A percentile compares a stretch with the other conserved stretches of the same genome.
These are phyloP conservation scores for Scenedesmus sp. DNA, from an alignment of 163 green algal genomes.

Conservation along the genomic window DNA sequence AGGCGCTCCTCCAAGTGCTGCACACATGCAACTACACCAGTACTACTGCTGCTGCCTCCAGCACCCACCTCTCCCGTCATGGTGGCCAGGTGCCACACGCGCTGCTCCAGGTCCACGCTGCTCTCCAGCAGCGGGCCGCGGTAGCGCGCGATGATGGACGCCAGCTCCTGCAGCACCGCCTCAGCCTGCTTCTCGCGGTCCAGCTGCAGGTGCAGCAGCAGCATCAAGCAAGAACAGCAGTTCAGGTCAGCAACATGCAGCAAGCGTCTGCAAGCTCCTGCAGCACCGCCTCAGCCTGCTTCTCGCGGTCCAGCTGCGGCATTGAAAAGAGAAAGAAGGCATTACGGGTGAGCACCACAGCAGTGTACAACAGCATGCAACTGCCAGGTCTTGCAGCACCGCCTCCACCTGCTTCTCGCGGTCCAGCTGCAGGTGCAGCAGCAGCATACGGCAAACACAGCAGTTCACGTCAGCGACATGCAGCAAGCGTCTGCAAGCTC, in stretches of 20 bases:
- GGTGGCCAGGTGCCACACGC: conserved; percentile 72
- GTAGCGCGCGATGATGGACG: conserved; percentile 51
- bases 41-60: no score
- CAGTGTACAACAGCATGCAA: no score
- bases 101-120: conserved; percentile 76
- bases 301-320: conserved; percentile 26
- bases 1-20: conserved; percentile 72
- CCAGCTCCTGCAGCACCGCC: conserved; percentile 36
- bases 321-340: neutral
- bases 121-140: conserved; percentile 77
- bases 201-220: conserved; percentile 4
- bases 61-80: conserved; percentile 48
- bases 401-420: conserved; percentile 18
- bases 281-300: neutral
- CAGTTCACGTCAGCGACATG: neutral
- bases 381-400: conserved; percentile 31
- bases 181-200: conserved; percentile 24
- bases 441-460: no score
- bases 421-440: neutral
- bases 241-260: no score
- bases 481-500: conserved; percentile 7
- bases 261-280: conserved; percentile 8
- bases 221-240: neutral
- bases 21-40: no score
- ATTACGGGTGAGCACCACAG: no score